Percentiles rank a stretch among this genome's conserved stretches.
phyloP scores from a whole-genome alignment of 2,329 filamentous ascomycete species.

The Colletotrichum costaricense region DNA sequence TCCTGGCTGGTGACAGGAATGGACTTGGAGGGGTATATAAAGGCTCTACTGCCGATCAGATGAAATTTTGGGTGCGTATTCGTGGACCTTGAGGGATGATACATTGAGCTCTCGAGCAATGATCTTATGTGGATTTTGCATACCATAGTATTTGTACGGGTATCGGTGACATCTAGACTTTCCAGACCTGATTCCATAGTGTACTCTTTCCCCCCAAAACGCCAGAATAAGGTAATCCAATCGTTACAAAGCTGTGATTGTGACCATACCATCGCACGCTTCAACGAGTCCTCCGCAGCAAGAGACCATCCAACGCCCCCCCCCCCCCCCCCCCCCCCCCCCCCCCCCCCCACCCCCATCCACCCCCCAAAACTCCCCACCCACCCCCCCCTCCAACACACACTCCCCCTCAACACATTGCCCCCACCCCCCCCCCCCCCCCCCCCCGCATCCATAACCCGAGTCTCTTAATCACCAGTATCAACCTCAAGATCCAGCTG shows the following conservation, averaged over 20 bases:
- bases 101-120: too few species aligned
- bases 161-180: constrained; percentile 12
- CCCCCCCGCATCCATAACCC: neutral
- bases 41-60: too few species aligned
- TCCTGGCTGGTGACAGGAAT: too few species aligned
- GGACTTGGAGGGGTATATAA: too few species aligned
- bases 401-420: too few species aligned
- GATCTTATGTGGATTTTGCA: neutral
- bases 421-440: too few species aligned
- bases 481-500: constrained; percentile 73
- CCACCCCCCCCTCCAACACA: too few species aligned
- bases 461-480: constrained; percentile 62
- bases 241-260: neutral
- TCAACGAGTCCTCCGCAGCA: neutral
- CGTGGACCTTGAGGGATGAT: too few species aligned
- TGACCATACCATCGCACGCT: neutral
- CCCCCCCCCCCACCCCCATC: too few species aligned
- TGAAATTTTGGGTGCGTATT: too few species aligned
- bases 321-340: too few species aligned
- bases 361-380: too few species aligned
- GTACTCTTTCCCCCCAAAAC: constrained; percentile 11
- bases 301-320: neutral
- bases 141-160: constrained; percentile 1
- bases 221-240: neutral
- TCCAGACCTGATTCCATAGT: neutral